Conservation (phyloP, 306 rosid species). For the Glycine latifolia region DNA sequence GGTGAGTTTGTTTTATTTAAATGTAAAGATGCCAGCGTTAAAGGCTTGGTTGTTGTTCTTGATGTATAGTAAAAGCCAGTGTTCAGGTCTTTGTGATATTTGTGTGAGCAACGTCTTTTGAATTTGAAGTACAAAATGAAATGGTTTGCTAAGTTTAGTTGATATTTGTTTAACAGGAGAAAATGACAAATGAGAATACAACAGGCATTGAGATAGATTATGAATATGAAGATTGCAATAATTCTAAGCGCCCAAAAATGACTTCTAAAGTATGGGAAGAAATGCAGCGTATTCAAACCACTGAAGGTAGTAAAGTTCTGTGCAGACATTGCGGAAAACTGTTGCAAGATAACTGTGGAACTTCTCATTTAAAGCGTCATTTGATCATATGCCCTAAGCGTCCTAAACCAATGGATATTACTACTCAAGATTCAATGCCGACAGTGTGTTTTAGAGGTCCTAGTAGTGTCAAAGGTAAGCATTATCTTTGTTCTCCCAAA, state of each 20-base stretch:
- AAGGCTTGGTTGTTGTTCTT: background rate
- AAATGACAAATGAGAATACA: constrained; percentile 52
- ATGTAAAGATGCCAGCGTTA: background rate
- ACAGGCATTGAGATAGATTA: constrained; percentile 42
- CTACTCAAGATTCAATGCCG: constrained; percentile 47
- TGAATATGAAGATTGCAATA: constrained; percentile 53
- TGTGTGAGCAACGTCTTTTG: background rate
- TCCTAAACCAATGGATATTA: constrained; percentile 48
- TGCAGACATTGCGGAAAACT: constrained; percentile 59
- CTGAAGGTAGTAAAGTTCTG: constrained; percentile 55
- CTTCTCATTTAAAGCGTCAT: constrained; percentile 67
- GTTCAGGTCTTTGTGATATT: background rate
- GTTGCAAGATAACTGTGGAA: constrained; percentile 63
- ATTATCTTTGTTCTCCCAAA: background rate
- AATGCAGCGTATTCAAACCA: constrained; percentile 57
- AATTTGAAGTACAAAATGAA: background rate
- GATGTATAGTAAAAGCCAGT: background rate
- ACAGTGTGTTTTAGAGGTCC: constrained; percentile 21
- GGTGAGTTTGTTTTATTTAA: background rate
- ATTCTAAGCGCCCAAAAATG: constrained; percentile 56
- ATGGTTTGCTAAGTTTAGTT: constrained; percentile 44
- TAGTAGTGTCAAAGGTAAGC: constrained; percentile 40
- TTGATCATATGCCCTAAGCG: constrained; percentile 56
- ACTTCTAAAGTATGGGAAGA: constrained; percentile 64
- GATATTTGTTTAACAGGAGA: constrained; percentile 42